A percentile compares a stretch with the other conserved stretches of the same genome.
These are phyloP conservation scores for Apophysomyces variabilis DNA, from an alignment of 371 early-diverging fungal species.

Conservation along the genomic window DNA sequence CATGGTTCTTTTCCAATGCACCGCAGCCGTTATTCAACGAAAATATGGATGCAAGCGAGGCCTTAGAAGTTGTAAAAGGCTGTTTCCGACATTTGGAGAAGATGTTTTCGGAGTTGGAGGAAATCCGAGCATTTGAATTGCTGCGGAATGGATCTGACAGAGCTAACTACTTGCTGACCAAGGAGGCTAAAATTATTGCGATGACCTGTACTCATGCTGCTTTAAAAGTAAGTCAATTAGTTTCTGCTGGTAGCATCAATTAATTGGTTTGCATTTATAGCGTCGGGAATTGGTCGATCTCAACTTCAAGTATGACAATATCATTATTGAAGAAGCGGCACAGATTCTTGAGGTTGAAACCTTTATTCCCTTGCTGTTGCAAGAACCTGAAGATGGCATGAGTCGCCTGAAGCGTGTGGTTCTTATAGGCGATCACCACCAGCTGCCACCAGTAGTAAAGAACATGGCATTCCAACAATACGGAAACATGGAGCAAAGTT, in stretches of 20 bases:
- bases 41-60: conserved; percentile 47
- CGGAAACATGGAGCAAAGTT: conserved; percentile 89
- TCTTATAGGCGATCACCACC: conserved; percentile 97
- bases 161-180: conserved; percentile 88
- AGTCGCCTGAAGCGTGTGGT: conserved; percentile 85
- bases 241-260: neutral
- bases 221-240: conserved; percentile 54
- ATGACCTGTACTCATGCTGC: conserved; percentile 97
- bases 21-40: conserved; percentile 76
- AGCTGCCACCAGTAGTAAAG: conserved; percentile 94
- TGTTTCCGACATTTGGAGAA: conserved; percentile 81
- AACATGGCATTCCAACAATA: conserved; percentile 81
- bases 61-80: conserved; percentile 67
- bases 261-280: conserved; percentile 22
- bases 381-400: conserved; percentile 64
- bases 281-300: conserved; percentile 80
- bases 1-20: conserved; percentile 73
- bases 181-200: conserved; percentile 95
- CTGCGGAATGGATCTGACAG: conserved; percentile 80
- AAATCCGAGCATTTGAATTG: conserved; percentile 92
- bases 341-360: conserved; percentile 97
- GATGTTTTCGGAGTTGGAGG: conserved; percentile 77
- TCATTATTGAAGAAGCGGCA: conserved; percentile 98
- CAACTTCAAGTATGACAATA: conserved; percentile 92
- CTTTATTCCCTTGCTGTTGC: conserved; percentile 90